A percentile compares a stretch with the other conserved stretches of the same genome.
Conservation (phyloP, 306 rosid genomes). For the Cucurbita argyrosperma region DNA sequence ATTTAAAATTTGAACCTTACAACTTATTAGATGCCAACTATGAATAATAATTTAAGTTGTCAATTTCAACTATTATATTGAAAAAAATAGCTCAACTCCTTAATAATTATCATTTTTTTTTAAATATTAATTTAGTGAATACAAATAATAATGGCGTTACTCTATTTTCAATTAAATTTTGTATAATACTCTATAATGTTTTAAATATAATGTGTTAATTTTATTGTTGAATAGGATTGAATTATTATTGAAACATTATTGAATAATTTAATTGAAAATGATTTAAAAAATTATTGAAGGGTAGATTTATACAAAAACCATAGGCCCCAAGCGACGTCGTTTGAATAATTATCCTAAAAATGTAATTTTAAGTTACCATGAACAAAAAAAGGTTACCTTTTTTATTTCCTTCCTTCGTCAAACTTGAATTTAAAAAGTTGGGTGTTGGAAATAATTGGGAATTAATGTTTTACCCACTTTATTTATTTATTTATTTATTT, state of each 20-base stretch:
- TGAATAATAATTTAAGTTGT: not conserved
- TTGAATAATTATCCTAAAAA: not conserved
- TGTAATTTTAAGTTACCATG: not conserved
- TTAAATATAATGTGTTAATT: too few species aligned
- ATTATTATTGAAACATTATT: not conserved
- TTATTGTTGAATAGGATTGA: not conserved
- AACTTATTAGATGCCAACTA: not conserved
- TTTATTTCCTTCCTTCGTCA: not conserved
- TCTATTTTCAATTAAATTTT: constrained; percentile 12
- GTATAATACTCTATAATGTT: too few species aligned
- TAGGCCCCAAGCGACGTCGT: not conserved
- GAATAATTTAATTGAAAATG: not conserved
- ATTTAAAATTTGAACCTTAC: constrained; percentile 3
- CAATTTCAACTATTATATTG: constrained; percentile 4
- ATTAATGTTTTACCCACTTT: not conserved
- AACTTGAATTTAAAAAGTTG: not conserved
- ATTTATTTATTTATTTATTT: too few species aligned
- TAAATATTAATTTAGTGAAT: not conserved
- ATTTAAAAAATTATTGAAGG: not conserved
- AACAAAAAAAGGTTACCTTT: too few species aligned
- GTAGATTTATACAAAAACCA: not conserved
- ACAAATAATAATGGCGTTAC: not conserved
- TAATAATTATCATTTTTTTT: not conserved
- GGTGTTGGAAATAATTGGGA: constrained; percentile 4
- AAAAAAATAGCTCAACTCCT: constrained; percentile 1